Conservation (phyloP, 169 alveolate species). For the Cryptosporidium muris region DNA sequence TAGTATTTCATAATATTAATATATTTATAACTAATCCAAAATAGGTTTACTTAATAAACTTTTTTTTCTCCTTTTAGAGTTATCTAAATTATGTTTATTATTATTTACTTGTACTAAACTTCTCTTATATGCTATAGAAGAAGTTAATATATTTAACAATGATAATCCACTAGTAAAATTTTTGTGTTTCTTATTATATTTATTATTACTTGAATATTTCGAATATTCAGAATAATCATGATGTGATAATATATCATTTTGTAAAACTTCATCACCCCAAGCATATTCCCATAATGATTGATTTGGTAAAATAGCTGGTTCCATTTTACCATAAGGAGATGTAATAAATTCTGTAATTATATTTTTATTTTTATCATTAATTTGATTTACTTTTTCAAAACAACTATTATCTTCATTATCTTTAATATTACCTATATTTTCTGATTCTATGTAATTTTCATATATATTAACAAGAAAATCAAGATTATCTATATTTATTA, state of each 20-base stretch:
- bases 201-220: too few relatives aligned
- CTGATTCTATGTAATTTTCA: neutral
- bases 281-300: slow-evolving; percentile 69
- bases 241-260: too few relatives aligned
- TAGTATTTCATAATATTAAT: too few relatives aligned
- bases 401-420: neutral
- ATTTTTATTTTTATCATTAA: neutral
- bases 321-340: slow-evolving; percentile 44
- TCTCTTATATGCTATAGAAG: slow-evolving; percentile 59
- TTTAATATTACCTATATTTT: neutral
- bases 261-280: slow-evolving; percentile 32
- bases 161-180: too few relatives aligned
- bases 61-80: neutral
- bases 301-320: slow-evolving; percentile 50
- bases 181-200: too few relatives aligned
- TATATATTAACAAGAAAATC: neutral
- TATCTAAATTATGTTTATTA: slow-evolving; percentile 5
- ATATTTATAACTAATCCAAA: neutral
- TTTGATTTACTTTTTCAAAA: neutral
- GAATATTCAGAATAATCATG: too few relatives aligned
- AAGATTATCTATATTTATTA: neutral
- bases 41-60: slow-evolving; percentile 6
- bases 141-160: slow-evolving; percentile 14
- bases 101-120: slow-evolving; percentile 16
- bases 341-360: too few relatives aligned